These are phyloP conservation scores for Fusarium kyushuense DNA, from an alignment of 2,329 filamentous ascomycete genomes.

Conservation along the genomic window DNA sequence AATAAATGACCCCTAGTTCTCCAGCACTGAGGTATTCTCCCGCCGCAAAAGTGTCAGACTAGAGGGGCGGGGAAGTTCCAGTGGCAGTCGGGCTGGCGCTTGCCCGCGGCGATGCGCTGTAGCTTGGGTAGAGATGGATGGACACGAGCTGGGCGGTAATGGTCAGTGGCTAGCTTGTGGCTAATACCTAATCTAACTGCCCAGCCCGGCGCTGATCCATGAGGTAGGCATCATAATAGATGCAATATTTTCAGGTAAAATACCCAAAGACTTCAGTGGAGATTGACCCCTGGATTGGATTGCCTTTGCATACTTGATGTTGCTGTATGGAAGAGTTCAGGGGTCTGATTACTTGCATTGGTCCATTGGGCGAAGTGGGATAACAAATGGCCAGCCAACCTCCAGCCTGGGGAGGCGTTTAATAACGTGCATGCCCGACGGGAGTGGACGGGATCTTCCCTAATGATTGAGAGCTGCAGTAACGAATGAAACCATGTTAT, in stretches of 20 bases:
- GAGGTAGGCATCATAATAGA: neutral
- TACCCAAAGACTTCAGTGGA: constrained; percentile 31
- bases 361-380: constrained; percentile 1
- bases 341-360: constrained; percentile 31
- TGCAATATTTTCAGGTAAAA: constrained; percentile 35
- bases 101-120: constrained; percentile 1
- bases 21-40: constrained; percentile 33
- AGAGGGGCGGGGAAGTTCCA: constrained; percentile 31
- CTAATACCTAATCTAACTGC: neutral
- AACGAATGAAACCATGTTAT: neutral
- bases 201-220: constrained; percentile 22
- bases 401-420: constrained; percentile 5
- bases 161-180: constrained; percentile 19
- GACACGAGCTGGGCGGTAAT: neutral
- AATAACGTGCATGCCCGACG: constrained; percentile 23
- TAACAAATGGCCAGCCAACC: constrained; percentile 1
- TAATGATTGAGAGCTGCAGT: constrained; percentile 5
- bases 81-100: constrained; percentile 26
- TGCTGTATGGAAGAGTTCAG: constrained; percentile 1
- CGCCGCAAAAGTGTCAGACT: constrained; percentile 32
- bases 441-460: constrained; percentile 1
- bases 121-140: neutral
- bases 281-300: constrained; percentile 26
- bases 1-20: constrained; percentile 32
- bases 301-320: constrained; percentile 16